Evolutionary conservation across 208 protist species (phyloP).

Genomic region (Leptomonas seymouri): DNA sequence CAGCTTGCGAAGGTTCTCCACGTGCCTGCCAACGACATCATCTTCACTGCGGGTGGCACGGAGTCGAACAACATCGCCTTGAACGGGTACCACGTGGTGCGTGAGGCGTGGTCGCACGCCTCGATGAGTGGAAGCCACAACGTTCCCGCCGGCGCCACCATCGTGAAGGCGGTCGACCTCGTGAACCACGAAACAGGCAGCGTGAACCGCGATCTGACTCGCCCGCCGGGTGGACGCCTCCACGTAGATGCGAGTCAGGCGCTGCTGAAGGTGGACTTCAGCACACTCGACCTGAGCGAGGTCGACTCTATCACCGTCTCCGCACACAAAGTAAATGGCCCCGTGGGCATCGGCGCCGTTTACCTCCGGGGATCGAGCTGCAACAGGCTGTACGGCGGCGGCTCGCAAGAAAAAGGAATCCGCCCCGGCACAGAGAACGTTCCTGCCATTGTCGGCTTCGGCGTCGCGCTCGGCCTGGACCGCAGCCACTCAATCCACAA

Average conservation of each 20-base stretch:
- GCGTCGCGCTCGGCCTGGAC: constrained; percentile 61
- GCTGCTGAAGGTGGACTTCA: constrained; percentile 68
- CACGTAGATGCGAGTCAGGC: constrained; percentile 81
- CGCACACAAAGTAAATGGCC: constrained; percentile 87
- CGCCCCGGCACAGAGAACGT: constrained; percentile 87
- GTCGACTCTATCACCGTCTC: constrained; percentile 81
- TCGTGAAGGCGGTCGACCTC: constrained; percentile 68
- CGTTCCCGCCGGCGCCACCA: constrained; percentile 12
- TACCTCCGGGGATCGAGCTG: constrained; percentile 65
- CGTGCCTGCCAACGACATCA: constrained; percentile 66
- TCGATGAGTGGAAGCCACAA: constrained; percentile 44
- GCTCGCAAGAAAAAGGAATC: constrained; percentile 71
- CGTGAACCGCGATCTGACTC: constrained; percentile 47
- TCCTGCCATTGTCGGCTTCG: constrained; percentile 77
- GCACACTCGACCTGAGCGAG: constrained; percentile 57
- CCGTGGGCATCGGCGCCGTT: constrained; percentile 72
- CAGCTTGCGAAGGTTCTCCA: constrained; percentile 55
- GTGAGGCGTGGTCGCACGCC: constrained; percentile 73
- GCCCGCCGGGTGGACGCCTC: constrained; percentile 55
- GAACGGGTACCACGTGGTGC: constrained; percentile 75
- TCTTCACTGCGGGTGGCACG: constrained; percentile 84
- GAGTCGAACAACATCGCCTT: constrained; percentile 86
- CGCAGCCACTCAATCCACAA: constrained; percentile 60
- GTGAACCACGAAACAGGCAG: constrained; percentile 85
- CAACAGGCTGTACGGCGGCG: constrained; percentile 58